Evolutionary conservation across 108 stramenopile species (phyloP).

Genomic region (Nitzschia palea): DNA sequence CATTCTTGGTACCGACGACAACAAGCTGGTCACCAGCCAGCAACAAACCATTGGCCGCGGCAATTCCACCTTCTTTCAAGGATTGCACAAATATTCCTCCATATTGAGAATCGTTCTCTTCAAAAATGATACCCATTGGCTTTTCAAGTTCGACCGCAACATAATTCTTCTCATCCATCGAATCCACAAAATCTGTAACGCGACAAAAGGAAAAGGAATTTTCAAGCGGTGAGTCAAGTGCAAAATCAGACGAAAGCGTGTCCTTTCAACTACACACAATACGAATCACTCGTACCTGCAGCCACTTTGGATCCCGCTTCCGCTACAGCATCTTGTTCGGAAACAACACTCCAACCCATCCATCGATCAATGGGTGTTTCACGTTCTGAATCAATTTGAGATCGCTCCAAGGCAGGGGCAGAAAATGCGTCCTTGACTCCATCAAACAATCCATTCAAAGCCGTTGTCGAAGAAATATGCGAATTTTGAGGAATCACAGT

Average conservation of each 20-base stretch:
- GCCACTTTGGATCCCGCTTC: conserved; percentile 24
- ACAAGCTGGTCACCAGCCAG: conserved; percentile 82
- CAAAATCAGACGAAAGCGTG: background rate
- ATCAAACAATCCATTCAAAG: conserved; percentile 75
- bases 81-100: conserved; percentile 87
- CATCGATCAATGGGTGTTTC: conserved; percentile 92
- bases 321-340: conserved; percentile 31
- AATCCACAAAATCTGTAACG: conserved; percentile 69
- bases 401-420: conserved; percentile 48
- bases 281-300: conserved; percentile 23
- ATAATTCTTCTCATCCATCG: conserved; percentile 85
- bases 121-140: conserved; percentile 93
- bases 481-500: conserved; percentile 12
- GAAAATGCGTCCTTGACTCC: conserved; percentile 84
- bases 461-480: conserved; percentile 16
- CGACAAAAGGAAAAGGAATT: conserved; percentile 1
- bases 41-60: conserved; percentile 53
- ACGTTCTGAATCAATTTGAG: conserved; percentile 58
- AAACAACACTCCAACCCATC: conserved; percentile 88
- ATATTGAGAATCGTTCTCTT: conserved; percentile 83
- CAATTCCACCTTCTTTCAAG: conserved; percentile 67
- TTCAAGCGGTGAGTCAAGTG: background rate
- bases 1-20: conserved; percentile 66
- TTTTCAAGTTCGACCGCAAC: conserved; percentile 62
- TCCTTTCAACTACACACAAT: background rate